Conservation (phyloP, 768 basidiomycete genomes). For the Trametes coccinea region DNA sequence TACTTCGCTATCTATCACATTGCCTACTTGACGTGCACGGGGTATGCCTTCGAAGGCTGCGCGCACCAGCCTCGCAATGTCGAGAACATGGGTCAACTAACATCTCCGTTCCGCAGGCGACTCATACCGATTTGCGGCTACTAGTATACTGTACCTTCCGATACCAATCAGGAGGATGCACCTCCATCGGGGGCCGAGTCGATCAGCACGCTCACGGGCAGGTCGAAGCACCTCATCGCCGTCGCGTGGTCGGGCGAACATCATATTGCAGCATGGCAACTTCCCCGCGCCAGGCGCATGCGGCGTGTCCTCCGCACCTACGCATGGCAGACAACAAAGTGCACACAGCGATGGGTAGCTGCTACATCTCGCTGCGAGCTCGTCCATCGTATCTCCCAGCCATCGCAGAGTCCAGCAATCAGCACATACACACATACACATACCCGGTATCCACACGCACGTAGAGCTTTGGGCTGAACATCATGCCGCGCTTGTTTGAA, state of each 20-base stretch:
- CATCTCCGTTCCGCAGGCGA: not conserved
- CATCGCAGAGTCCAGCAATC: not conserved
- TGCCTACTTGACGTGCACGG: not conserved
- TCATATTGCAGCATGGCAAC: not conserved
- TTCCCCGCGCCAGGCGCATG: conserved; percentile 9
- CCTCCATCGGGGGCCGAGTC: not conserved
- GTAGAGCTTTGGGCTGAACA: too few species aligned
- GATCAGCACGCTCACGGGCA: not conserved
- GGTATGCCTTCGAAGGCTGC: too few species aligned
- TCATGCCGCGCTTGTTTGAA: conserved; percentile 23
- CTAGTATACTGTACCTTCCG: not conserved
- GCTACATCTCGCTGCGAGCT: not conserved
- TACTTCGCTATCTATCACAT: not conserved
- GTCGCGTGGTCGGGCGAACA: not conserved
- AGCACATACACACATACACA: too few species aligned
- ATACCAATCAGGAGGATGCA: not conserved
- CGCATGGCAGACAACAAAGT: not conserved
- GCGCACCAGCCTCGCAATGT: too few species aligned
- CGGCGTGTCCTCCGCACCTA: conserved; percentile 13
- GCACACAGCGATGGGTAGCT: not conserved
- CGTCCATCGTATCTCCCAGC: not conserved
- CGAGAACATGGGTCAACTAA: too few species aligned
- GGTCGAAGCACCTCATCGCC: too few species aligned
- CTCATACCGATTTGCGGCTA: not conserved
- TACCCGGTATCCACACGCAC: too few species aligned